These are phyloP conservation scores for Plenodomus lindquistii DNA, from an alignment of 2,329 filamentous ascomycete species.

Conservation along the genomic window DNA sequence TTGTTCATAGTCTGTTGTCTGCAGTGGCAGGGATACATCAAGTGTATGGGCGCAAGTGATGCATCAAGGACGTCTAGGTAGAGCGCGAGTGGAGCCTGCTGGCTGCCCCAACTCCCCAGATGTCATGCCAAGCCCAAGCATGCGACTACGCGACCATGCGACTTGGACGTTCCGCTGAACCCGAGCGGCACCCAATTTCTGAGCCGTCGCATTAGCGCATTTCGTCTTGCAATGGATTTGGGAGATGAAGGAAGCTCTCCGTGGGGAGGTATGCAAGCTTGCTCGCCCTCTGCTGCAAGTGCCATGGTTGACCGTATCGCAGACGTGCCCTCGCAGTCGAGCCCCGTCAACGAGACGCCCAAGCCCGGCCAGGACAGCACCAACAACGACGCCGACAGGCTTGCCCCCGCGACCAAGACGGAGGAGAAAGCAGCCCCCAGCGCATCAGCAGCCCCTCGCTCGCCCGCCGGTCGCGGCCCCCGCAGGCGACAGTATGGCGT, in stretches of 20 bases:
- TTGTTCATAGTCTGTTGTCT: no score
- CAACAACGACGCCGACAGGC: conserved; percentile 32
- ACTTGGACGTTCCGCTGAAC: background rate
- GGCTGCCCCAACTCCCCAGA: background rate
- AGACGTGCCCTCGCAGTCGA: conserved; percentile 54
- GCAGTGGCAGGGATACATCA: background rate
- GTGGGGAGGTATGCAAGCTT: conserved; percentile 44
- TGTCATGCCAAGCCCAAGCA: conserved; percentile 1
- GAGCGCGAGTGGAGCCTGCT: background rate
- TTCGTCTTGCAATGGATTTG: conserved; percentile 44
- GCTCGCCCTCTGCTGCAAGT: background rate
- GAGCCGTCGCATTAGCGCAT: background rate
- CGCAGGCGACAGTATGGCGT: conserved; percentile 66
- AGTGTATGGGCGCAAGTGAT: background rate
- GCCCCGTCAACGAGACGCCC: conserved; percentile 46
- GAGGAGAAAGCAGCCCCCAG: conserved; percentile 36
- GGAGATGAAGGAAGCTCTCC: conserved; percentile 49
- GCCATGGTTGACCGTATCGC: conserved; percentile 19
- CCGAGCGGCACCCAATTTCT: background rate
- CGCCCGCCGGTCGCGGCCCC: conserved; percentile 54
- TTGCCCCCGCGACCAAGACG: conserved; percentile 19
- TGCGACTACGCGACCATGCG: conserved; percentile 3
- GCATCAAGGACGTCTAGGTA: background rate
- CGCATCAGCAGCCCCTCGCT: conserved; percentile 50
- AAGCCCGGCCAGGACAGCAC: conserved; percentile 43